phyloP scores from a whole-genome alignment of 2,329 filamentous ascomycete genomes.

The Claviceps fusiformis region DNA sequence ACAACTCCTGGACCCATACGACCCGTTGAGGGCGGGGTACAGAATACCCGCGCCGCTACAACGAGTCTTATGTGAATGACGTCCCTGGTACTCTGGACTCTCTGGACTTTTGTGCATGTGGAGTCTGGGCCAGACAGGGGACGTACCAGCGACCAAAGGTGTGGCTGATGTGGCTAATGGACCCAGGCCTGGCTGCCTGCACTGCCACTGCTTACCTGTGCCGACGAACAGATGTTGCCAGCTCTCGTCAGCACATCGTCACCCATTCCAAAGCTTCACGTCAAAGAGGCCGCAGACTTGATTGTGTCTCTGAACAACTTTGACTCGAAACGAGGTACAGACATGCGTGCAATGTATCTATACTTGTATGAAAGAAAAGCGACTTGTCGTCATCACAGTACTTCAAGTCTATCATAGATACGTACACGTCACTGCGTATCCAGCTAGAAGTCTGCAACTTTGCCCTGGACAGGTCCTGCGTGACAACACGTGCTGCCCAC shows the following conservation, averaged over 20 bases:
- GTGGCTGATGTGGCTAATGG: background rate
- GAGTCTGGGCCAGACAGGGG: no score
- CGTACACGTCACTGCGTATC: no score
- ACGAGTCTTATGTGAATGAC: background rate
- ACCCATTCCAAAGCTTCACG: background rate
- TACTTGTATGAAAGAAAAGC: background rate
- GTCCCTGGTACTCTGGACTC: background rate
- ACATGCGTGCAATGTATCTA: background rate
- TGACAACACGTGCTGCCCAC: background rate
- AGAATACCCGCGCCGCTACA: background rate
- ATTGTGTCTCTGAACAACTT: background rate
- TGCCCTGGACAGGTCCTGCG: background rate
- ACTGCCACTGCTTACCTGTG: no score
- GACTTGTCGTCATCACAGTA: background rate
- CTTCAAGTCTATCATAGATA: background rate
- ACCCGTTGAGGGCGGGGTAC: background rate
- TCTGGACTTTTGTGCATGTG: no score
- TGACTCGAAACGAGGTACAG: background rate
- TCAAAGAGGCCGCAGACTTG: background rate
- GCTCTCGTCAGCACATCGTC: background rate
- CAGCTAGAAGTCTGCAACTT: background rate
- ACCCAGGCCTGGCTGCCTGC: no score
- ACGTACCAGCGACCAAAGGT: background rate
- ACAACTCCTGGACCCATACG: background rate
- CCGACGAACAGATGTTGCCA: background rate